Evolutionary conservation across 768 basidiomycete species (phyloP), one percentile per base, ranked within the genome.

Genomic region (Leccinum olivaceopallidum): DNA sequence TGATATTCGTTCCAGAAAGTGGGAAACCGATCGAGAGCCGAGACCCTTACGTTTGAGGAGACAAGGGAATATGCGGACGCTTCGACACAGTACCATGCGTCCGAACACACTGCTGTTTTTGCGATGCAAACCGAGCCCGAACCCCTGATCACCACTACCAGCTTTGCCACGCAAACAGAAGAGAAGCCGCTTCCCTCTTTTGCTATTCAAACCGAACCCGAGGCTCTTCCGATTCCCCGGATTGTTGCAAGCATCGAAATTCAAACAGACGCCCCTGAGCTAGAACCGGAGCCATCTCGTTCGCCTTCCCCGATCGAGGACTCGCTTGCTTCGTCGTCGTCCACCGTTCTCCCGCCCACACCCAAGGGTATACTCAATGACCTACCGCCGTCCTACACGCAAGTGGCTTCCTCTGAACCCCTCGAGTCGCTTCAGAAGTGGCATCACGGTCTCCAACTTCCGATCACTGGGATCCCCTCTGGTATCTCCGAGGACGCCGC

Each of bases 1-100:
- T 66, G 37, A 67, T 50, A 53, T 63, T 42, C 32, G 8, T 36
- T 13, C 6, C 71, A 91, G 89, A 90, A 89, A 73, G 85, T 91
- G 37, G 79, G 83, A 5, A 81, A 81, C 74, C 85, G 88, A 22
- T 79, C 82, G 6, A 83, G 79, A 67, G 59, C 42, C 14, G 81
- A 83, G 66, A 76, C 79, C 18, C 53, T 71, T 56, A 70, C 75
- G 65, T 62, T 82, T 67, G 85, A 87, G 65, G 89, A 91, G 62
- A 73, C 77, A 50, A 91, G 84, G 67, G 89, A 92, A 66, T 95
- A 92, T 71, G 82, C 84, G 6, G 92, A 95, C 66, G 86, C 80
- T 28, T 81, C 79, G 48, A 87, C 84, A 1, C 90, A 92, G 73
- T 87, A 91, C 64, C 85, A 93, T 47, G 75, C 81, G 2, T 75